phyloP scores from a whole-genome alignment of 2,329 filamentous ascomycete species.

The Penicillium sp. region DNA sequence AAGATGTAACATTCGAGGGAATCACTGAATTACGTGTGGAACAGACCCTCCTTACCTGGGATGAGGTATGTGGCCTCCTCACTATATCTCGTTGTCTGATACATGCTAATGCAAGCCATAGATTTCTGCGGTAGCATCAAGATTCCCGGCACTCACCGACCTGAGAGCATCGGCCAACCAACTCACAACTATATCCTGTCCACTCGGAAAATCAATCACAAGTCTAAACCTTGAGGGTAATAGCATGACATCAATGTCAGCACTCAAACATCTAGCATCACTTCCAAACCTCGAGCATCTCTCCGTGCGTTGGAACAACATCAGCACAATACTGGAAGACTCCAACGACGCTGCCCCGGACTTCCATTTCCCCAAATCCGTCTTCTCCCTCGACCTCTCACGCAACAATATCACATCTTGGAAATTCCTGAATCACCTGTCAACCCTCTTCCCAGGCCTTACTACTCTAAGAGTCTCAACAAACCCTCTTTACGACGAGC shows the following conservation, averaged over 20 bases:
- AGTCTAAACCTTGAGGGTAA: slow-evolving; percentile 53
- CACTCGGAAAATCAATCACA: slow-evolving; percentile 39
- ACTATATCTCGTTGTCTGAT: neutral
- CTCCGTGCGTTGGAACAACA: slow-evolving; percentile 73
- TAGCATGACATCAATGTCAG: slow-evolving; percentile 34
- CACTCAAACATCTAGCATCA: slow-evolving; percentile 50
- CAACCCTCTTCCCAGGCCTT: slow-evolving; percentile 69
- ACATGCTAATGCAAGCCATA: slow-evolving; percentile 17
- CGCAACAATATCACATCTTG: slow-evolving; percentile 70
- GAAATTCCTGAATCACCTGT: slow-evolving; percentile 71
- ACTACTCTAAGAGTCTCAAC: slow-evolving; percentile 74
- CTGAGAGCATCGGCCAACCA: slow-evolving; percentile 39
- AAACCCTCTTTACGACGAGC: slow-evolving; percentile 75
- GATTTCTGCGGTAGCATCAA: slow-evolving; percentile 35
- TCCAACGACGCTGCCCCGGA: slow-evolving; percentile 29
- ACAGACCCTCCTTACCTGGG: slow-evolving; percentile 66
- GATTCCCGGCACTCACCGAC: slow-evolving; percentile 36
- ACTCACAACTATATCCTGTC: slow-evolving; percentile 29
- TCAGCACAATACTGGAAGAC: slow-evolving; percentile 50
- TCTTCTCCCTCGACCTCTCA: slow-evolving; percentile 71
- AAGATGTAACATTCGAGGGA: slow-evolving; percentile 46
- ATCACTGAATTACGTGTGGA: slow-evolving; percentile 65
- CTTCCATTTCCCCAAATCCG: slow-evolving; percentile 53
- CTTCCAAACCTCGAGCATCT: slow-evolving; percentile 55
- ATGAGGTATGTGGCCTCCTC: slow-evolving; percentile 53